Conservation (phyloP, 2,329 filamentous ascomycete genomes). For the Nothophaeocryptopus gaeumannii region DNA sequence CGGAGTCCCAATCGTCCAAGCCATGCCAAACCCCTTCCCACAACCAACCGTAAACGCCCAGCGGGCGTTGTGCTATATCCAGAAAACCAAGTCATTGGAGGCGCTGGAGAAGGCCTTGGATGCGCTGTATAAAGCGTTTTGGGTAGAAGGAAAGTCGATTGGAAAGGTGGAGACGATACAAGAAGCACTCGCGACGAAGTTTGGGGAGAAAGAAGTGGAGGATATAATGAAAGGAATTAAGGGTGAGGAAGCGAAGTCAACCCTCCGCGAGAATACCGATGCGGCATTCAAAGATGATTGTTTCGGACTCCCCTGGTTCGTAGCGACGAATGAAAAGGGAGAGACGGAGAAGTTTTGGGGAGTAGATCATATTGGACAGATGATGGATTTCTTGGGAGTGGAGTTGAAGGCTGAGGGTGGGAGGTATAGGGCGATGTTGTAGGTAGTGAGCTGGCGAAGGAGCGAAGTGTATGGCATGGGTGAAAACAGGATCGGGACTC, state of each 20-base stretch:
- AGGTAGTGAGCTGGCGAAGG: not conserved
- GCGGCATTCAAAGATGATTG: conserved; percentile 52
- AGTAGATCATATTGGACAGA: conserved; percentile 58
- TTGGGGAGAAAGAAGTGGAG: conserved; percentile 46
- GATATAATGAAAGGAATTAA: conserved; percentile 36
- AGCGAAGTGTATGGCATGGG: not conserved
- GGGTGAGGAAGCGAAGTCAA: conserved; percentile 46
- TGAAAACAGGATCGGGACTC: not conserved
- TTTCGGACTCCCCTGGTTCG: conserved; percentile 62
- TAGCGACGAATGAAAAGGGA: conserved; percentile 54
- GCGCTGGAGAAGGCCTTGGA: conserved; percentile 43
- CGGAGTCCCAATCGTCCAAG: conserved; percentile 51
- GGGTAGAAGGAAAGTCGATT: conserved; percentile 50
- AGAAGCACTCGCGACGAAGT: conserved; percentile 43
- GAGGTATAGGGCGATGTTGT: conserved; percentile 41
- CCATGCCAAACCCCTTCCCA: conserved; percentile 52
- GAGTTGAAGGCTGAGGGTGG: conserved; percentile 39
- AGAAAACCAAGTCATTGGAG: conserved; percentile 39
- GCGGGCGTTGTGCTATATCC: conserved; percentile 52
- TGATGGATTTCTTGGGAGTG: conserved; percentile 53
- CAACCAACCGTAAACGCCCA: conserved; percentile 51
- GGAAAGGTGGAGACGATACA: conserved; percentile 45
- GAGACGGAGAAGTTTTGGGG: conserved; percentile 58
- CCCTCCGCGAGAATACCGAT: conserved; percentile 51
- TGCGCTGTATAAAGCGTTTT: conserved; percentile 52